Conservation (phyloP, 495 filamentous ascomycete species). For the Entonaema liquescens region DNA sequence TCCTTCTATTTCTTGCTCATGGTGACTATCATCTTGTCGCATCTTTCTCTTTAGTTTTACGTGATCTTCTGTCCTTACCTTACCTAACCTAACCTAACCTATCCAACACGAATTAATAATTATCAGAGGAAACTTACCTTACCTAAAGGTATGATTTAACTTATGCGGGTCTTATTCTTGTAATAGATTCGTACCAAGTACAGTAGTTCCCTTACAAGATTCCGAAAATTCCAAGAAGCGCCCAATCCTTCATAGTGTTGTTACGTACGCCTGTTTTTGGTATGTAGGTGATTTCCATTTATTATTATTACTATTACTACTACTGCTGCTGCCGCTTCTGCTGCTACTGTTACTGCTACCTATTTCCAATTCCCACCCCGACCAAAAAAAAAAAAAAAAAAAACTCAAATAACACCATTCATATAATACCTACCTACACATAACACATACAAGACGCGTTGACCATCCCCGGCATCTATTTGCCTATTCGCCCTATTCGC, state of each 20-base stretch:
- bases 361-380: constrained; percentile 11
- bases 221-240: not conserved
- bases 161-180: not conserved
- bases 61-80: not conserved
- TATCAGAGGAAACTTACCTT: not conserved
- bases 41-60: not conserved
- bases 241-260: not conserved
- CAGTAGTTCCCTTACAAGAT: not conserved
- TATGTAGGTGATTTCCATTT: not conserved
- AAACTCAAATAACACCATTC: no score
- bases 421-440: constrained; percentile 1
- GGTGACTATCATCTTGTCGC: not conserved
- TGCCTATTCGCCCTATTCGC: constrained; percentile 8
- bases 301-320: not conserved
- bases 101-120: not conserved
- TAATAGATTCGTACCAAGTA: not conserved
- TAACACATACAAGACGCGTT: constrained; percentile 35
- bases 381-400: no score
- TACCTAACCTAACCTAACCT: constrained; percentile 2
- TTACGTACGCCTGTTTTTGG: not conserved
- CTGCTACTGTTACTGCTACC: not conserved
- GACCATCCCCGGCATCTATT: constrained; percentile 22
- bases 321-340: not conserved
- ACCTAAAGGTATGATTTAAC: not conserved
- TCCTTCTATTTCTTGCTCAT: constrained; percentile 4